phyloP scores from a whole-genome alignment of 495 filamentous ascomycete genomes.

The Aspergillus sparsus region DNA sequence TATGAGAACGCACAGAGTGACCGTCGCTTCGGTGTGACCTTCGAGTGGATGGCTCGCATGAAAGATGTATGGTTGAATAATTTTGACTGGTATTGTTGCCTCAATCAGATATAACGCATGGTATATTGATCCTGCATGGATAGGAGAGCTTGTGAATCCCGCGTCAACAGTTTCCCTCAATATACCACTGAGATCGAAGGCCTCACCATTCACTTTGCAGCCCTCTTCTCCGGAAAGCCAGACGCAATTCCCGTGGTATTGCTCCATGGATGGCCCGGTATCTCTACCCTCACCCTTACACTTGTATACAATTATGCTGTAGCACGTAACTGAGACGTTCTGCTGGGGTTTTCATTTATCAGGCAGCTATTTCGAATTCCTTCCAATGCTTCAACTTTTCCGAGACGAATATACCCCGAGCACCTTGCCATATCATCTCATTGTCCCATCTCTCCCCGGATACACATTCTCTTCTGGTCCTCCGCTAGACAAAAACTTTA shows the following conservation, averaged over 20 bases:
- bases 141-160: slow-evolving; percentile 53
- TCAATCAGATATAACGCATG: neutral
- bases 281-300: neutral
- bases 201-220: slow-evolving; percentile 61
- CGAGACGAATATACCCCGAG: slow-evolving; percentile 52
- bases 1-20: slow-evolving; percentile 53
- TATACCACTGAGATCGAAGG: slow-evolving; percentile 54
- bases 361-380: slow-evolving; percentile 32
- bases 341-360: neutral
- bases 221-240: slow-evolving; percentile 57
- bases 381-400: slow-evolving; percentile 47
- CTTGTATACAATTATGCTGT: no score
- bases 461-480: slow-evolving; percentile 59
- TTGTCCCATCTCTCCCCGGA: slow-evolving; percentile 65
- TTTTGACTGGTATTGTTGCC: slow-evolving; percentile 44
- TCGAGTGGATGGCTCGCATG: slow-evolving; percentile 55
- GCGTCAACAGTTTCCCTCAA: slow-evolving; percentile 65
- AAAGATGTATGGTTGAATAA: slow-evolving; percentile 50
- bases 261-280: slow-evolving; percentile 64
- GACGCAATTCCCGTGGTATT: slow-evolving; percentile 63
- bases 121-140: neutral
- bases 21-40: slow-evolving; percentile 53
- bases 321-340: neutral
- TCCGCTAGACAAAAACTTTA: slow-evolving; percentile 52
- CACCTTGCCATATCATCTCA: slow-evolving; percentile 63